These are phyloP conservation scores for Hapsidospora chrysogenum DNA, from an alignment of 495 filamentous ascomycete species.

Conservation along the genomic window DNA sequence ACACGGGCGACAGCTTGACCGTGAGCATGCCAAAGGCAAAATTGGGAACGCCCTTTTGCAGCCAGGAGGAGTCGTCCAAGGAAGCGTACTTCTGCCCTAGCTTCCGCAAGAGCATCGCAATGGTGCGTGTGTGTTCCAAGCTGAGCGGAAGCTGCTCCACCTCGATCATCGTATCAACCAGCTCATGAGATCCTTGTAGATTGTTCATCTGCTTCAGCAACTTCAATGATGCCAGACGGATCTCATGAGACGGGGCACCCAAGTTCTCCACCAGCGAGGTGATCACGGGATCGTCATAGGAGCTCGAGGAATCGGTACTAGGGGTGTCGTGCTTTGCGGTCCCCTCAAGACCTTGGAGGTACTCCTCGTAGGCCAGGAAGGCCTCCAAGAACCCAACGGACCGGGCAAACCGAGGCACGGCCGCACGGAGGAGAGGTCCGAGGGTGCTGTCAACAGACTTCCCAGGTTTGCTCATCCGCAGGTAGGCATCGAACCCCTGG, in stretches of 20 bases:
- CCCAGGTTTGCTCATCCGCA: conserved; percentile 29
- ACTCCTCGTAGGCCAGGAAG: conserved; percentile 38
- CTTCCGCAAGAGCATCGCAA: conserved; percentile 74
- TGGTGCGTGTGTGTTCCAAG: conserved; percentile 52
- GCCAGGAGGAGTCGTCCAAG: conserved; percentile 39
- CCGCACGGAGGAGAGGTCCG: conserved; percentile 38
- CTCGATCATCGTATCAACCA: conserved; percentile 39
- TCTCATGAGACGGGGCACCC: conserved; percentile 47
- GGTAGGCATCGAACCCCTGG: conserved; percentile 36
- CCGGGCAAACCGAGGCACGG: conserved; percentile 43
- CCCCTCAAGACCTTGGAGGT: conserved; percentile 18
- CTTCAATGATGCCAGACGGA: conserved; percentile 53
- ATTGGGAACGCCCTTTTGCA: conserved; percentile 53
- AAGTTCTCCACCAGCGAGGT: conserved; percentile 53
- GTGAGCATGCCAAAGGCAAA: conserved; percentile 86
- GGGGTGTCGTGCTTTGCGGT: conserved; percentile 5
- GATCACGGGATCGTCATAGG: conserved; percentile 36
- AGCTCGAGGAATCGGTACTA: not conserved
- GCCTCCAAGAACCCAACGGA: conserved; percentile 52
- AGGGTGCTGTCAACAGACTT: conserved; percentile 34
- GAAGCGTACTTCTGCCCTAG: conserved; percentile 44
- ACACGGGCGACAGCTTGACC: conserved; percentile 61
- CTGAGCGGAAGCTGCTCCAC: conserved; percentile 65
- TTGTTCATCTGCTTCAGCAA: conserved; percentile 38
- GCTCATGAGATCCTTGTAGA: conserved; percentile 19